phyloP scores from a whole-genome alignment of 257 asterid species.

The Lithospermum erythrorhizon region DNA sequence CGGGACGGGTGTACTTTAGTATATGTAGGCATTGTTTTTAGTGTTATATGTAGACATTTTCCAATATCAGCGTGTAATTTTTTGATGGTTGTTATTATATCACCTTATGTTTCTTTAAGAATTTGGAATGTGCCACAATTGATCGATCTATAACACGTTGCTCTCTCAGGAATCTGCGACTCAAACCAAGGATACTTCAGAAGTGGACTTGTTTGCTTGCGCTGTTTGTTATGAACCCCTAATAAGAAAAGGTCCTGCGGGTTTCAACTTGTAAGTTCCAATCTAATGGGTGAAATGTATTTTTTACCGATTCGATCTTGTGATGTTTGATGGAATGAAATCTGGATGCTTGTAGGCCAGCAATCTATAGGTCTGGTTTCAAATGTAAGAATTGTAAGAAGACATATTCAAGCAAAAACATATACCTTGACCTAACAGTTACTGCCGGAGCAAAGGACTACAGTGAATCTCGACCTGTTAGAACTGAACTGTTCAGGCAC shows the following conservation, averaged over 20 bases:
- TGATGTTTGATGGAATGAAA: conserved; percentile 9
- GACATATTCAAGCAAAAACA: conserved; percentile 80
- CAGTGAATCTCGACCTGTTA: conserved; percentile 56
- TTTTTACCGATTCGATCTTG: neutral
- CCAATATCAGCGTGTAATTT: too few species aligned
- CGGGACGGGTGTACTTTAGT: neutral
- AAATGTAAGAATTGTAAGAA: conserved; percentile 75
- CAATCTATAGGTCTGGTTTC: conserved; percentile 87
- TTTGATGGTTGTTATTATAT: neutral
- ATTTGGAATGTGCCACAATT: neutral
- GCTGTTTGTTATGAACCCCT: conserved; percentile 86
- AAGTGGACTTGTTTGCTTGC: conserved; percentile 67
- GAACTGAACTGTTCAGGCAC: conserved; percentile 94
- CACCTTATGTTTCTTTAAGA: neutral
- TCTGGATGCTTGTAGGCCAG: conserved; percentile 46
- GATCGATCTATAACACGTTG: neutral
- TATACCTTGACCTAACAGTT: conserved; percentile 84
- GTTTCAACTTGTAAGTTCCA: conserved; percentile 73
- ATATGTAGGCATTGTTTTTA: too few species aligned
- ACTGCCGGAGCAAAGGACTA: conserved; percentile 80
- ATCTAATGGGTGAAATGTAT: neutral
- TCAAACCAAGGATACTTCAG: conserved; percentile 25
- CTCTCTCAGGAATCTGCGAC: conserved; percentile 43
- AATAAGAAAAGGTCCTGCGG: conserved; percentile 83
- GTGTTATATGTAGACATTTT: too few species aligned